Base-by-base conservation (phyloP, 2,329 filamentous ascomycete genomes). In the Aspergillus neotritici region DNA sequence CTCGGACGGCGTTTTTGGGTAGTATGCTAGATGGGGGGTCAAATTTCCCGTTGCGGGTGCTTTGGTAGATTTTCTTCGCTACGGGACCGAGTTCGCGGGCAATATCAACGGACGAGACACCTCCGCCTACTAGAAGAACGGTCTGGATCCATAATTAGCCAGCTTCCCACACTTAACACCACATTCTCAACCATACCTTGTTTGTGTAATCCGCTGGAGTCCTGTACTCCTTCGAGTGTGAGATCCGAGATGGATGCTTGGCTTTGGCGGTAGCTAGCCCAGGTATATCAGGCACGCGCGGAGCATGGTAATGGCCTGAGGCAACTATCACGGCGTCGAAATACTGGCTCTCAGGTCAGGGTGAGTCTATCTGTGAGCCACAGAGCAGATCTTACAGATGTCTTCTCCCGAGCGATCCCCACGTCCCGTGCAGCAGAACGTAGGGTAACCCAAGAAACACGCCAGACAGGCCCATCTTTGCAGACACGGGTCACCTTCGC, bases 1-100 rank as follows among this genome's bases (percentile, higher is more conserved):
- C 66, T 8, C 80, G 69, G 1, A 70, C 64, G 0, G 71, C 73
- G 8, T 74, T 77, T 0, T 67, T 58, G 0, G 82, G 82, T 0
- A 86, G 66, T 13, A 82, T 55, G 1, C 57, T 67, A 0, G 69
- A 61, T 0, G 78, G 72, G 0, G 82, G 60, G 55, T 86, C 82
- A 44, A 80, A 84, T 0, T 66, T 63, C 3, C 83, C 82, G 17
- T 76, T 74, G 16, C 83, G 70, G 1, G 79, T 78, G 48, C 77
- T 82, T 51, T 78, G 76, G 48, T 72, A 76, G 6, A 77, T 66
- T 1, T 53, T 65, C 3, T 64, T 64, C 3, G 73, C 73, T 4
- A 70, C 45, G 0, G 63, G 57, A 2, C 69, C 65, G n/a, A 78
- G 62, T 47, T 79, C 75, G 33, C 70, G 69, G 4, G 75, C 74